Evolutionary conservation across 768 basidiomycete species (phyloP).

Genomic region (Trametes meyenii): DNA sequence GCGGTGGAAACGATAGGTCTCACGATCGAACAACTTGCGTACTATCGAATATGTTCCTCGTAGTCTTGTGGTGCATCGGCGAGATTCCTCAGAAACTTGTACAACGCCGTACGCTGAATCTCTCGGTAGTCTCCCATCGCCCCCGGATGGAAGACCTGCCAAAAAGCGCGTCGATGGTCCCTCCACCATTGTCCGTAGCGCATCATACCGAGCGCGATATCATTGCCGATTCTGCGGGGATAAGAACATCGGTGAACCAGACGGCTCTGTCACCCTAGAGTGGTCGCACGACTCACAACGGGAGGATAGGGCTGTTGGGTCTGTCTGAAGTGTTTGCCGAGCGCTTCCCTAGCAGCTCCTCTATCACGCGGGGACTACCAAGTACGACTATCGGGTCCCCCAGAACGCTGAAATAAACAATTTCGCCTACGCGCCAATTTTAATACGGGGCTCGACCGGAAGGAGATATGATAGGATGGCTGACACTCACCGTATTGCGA

Average conservation of each 20-base stretch:
- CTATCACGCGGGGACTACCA: too few species aligned
- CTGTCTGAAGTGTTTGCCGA: conserved; percentile 35
- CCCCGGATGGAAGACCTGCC: conserved; percentile 18
- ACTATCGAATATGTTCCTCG: not conserved
- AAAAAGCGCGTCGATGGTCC: conserved; percentile 21
- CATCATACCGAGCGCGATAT: conserved; percentile 12
- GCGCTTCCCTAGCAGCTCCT: conserved; percentile 35
- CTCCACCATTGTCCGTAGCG: conserved; percentile 29
- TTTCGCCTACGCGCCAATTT: too few species aligned
- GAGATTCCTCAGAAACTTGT: too few species aligned
- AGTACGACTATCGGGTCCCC: conserved; percentile 25
- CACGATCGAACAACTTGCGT: too few species aligned
- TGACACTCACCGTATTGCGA: conserved; percentile 6
- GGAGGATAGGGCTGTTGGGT: not conserved
- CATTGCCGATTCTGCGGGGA: conserved; percentile 14
- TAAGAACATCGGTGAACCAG: too few species aligned
- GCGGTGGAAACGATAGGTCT: too few species aligned
- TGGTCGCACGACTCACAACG: conserved; percentile 10
- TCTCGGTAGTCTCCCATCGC: not conserved
- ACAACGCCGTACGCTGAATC: too few species aligned
- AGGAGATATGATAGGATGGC: too few species aligned
- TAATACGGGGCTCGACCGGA: too few species aligned
- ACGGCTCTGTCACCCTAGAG: too few species aligned
- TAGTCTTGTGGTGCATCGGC: too few species aligned
- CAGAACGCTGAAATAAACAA: conserved; percentile 9